These are phyloP conservation scores for Diplodia scrobiculata DNA, from an alignment of 2,329 filamentous ascomycete species.

Conservation along the genomic window DNA sequence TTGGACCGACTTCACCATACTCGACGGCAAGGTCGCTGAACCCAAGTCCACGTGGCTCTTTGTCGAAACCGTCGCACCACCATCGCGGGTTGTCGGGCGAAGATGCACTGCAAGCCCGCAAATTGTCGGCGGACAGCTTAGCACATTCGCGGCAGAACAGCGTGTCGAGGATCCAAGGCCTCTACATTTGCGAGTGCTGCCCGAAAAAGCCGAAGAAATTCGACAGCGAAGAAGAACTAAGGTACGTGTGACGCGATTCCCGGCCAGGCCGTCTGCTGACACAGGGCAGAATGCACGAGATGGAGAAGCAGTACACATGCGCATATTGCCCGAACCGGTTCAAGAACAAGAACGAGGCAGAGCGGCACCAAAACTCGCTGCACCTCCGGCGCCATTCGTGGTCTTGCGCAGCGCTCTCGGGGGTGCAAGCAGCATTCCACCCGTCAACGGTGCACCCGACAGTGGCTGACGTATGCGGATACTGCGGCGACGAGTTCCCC, in stretches of 20 bases:
- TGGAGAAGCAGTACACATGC: constrained; percentile 96
- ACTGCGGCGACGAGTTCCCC: constrained; percentile 90
- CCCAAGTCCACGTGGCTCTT: constrained; percentile 47
- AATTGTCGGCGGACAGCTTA: constrained; percentile 52
- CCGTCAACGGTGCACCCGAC: constrained; percentile 66
- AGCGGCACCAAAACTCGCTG: constrained; percentile 92
- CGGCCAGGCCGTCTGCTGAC: constrained; percentile 27
- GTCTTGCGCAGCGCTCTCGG: constrained; percentile 84
- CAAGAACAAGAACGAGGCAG: constrained; percentile 98
- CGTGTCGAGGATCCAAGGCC: constrained; percentile 57
- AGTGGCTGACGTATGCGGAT: constrained; percentile 80
- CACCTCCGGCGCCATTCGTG: constrained; percentile 92
- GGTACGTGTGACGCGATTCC: constrained; percentile 59
- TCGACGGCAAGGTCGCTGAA: constrained; percentile 52
- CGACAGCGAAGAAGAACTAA: constrained; percentile 77
- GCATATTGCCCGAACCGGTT: constrained; percentile 91
- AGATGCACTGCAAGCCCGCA: constrained; percentile 43
- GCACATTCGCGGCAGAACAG: constrained; percentile 54
- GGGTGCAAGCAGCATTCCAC: constrained; percentile 80
- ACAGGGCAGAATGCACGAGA: constrained; percentile 71
- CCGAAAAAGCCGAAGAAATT: constrained; percentile 98
- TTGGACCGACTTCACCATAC: constrained; percentile 58
- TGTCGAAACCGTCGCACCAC: constrained; percentile 44
- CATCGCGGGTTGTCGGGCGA: constrained; percentile 48
- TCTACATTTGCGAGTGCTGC: constrained; percentile 87